These are phyloP conservation scores for Russula dissimulans DNA, from an alignment of 768 basidiomycete genomes.

Conservation along the genomic window DNA sequence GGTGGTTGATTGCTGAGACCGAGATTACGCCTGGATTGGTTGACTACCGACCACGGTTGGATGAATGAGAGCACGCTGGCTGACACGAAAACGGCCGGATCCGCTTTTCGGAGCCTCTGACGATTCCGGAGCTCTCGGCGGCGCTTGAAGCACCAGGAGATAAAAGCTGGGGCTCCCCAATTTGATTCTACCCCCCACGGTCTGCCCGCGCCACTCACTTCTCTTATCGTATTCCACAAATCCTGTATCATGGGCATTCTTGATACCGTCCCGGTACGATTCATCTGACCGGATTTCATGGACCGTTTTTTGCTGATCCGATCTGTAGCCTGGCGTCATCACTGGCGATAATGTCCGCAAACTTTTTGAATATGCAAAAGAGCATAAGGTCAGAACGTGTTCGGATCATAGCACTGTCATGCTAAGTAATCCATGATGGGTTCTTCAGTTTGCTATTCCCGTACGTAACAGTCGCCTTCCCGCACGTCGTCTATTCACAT, in stretches of 20 bases:
- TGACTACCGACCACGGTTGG: not conserved
- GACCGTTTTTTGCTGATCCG: not conserved
- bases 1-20: not conserved
- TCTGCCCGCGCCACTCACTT: not conserved
- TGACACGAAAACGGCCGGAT: not conserved
- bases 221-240: not conserved
- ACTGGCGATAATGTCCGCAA: conserved; percentile 94
- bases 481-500: not conserved
- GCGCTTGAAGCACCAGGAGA: conserved; percentile 3
- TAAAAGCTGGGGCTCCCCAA: not conserved
- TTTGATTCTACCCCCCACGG: not conserved
- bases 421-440: conserved; percentile 11
- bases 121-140: conserved; percentile 11
- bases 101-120: conserved; percentile 1
- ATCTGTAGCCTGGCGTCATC: conserved; percentile 76
- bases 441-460: conserved; percentile 67
- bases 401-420: conserved; percentile 5
- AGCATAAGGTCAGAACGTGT: conserved; percentile 57
- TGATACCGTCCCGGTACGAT: conserved; percentile 71
- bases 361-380: conserved; percentile 89
- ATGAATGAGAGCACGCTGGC: not conserved
- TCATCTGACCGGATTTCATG: not conserved
- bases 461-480: conserved; percentile 37
- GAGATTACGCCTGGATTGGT: conserved; percentile 1
- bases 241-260: conserved; percentile 60